Percentiles rank a stretch among this genome's conserved stretches.
Evolutionary conservation across 1,139 yeast genomes (phyloP).

Genomic region (Sporopachydermia cereana): DNA sequence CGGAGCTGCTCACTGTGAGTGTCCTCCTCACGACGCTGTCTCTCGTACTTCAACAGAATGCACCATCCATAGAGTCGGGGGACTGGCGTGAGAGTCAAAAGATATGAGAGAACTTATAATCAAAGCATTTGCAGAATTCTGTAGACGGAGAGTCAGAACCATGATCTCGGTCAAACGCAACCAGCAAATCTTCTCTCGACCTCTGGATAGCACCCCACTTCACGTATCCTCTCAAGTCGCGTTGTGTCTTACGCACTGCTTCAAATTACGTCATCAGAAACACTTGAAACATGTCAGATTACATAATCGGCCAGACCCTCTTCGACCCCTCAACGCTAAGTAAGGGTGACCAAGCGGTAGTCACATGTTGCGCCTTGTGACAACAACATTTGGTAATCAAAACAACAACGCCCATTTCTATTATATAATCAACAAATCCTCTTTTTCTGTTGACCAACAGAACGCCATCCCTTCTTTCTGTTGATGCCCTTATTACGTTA

Average conservation of each 20-base stretch:
- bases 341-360: neutral
- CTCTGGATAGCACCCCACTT: neutral
- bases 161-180: neutral
- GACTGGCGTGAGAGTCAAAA: neutral
- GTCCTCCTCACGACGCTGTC: no score
- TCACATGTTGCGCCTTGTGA: neutral
- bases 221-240: neutral
- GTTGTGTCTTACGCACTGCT: no score
- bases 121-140: no score
- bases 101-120: no score
- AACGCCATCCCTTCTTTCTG: neutral
- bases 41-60: no score
- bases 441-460: no score
- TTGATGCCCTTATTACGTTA: slow-evolving; percentile 1
- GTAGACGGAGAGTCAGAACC: neutral
- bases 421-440: slow-evolving; percentile 4
- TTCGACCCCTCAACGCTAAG: neutral
- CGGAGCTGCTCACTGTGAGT: no score
- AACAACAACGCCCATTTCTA: neutral
- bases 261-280: neutral
- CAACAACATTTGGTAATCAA: neutral
- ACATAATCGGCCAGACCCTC: neutral
- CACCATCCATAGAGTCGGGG: no score
- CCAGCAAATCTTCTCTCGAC: neutral
- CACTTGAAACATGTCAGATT: neutral